Conservation (phyloP, 2,329 filamentous ascomycete species). For the Colletotrichum sublineola region DNA sequence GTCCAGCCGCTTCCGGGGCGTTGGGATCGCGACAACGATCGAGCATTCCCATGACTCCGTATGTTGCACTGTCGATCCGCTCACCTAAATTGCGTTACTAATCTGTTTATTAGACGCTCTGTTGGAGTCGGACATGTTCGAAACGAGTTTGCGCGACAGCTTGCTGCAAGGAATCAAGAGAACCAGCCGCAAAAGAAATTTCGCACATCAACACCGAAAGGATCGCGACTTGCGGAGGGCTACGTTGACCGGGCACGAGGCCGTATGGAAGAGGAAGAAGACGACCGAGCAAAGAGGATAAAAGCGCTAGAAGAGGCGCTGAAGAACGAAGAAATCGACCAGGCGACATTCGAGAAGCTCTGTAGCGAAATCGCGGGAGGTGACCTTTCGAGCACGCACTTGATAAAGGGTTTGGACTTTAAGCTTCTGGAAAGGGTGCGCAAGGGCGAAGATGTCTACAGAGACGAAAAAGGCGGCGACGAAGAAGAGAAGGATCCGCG, state of each 20-base stretch:
- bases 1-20: constrained; percentile 52
- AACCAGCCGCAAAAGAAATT: constrained; percentile 76
- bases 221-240: constrained; percentile 81
- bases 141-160: constrained; percentile 84
- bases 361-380: constrained; percentile 85
- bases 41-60: constrained; percentile 96
- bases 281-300: constrained; percentile 73
- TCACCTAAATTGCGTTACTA: constrained; percentile 37
- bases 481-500: constrained; percentile 47
- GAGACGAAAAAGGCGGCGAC: constrained; percentile 50
- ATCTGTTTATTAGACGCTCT: constrained; percentile 68
- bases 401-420: constrained; percentile 93
- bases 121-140: constrained; percentile 65
- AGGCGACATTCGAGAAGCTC: constrained; percentile 80
- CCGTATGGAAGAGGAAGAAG: constrained; percentile 66
- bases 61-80: constrained; percentile 52
- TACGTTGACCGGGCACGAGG: constrained; percentile 86
- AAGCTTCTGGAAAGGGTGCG: constrained; percentile 79
- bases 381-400: constrained; percentile 82
- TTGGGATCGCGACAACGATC: constrained; percentile 84
- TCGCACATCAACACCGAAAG: constrained; percentile 84
- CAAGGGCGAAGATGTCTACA: constrained; percentile 76
- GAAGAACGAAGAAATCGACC: constrained; percentile 87
- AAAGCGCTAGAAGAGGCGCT: constrained; percentile 84
- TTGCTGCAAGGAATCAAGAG: constrained; percentile 77